phyloP scores from a whole-genome alignment of 106 monocot genomes.

The Dioscorea alata region DNA sequence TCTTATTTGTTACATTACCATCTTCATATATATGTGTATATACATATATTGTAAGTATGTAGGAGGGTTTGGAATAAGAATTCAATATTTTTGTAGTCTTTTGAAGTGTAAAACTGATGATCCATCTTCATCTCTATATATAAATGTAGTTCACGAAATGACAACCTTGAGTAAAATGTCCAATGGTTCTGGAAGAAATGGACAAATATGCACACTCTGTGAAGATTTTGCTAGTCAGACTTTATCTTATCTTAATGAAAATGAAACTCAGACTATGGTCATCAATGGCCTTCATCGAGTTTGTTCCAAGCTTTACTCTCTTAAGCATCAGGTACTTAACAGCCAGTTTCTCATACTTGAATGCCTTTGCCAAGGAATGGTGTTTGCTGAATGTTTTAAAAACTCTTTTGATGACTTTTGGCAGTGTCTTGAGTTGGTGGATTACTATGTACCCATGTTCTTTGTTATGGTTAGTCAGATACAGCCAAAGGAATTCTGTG shows the following conservation, averaged over 20 bases:
- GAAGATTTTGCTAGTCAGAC: conserved; percentile 50
- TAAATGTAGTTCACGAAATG: not conserved
- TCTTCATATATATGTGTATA: too few relatives aligned
- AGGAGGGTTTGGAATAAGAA: too few relatives aligned
- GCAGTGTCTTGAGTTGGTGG: conserved; percentile 51
- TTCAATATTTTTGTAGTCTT: too few relatives aligned
- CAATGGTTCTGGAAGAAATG: conserved; percentile 12
- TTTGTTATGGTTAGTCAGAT: conserved; percentile 33
- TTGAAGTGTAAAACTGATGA: not conserved
- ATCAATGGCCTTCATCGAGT: conserved; percentile 42
- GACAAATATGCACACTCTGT: conserved; percentile 46
- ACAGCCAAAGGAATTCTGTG: conserved; percentile 44
- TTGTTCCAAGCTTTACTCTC: conserved; percentile 35
- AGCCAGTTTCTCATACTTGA: too few relatives aligned
- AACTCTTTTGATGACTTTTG: not conserved
- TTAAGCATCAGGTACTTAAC: conserved; percentile 42
- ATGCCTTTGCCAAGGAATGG: too few relatives aligned
- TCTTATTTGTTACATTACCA: too few relatives aligned
- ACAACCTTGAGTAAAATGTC: conserved; percentile 11
- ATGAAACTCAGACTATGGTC: conserved; percentile 54
- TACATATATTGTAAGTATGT: too few relatives aligned
- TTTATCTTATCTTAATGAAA: conserved; percentile 34
- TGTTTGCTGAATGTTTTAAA: not conserved
- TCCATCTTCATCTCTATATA: conserved; percentile 1
- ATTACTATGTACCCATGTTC: conserved; percentile 51